Conservation (phyloP, 352 stramenopile genomes). For the Globisporangium paddicum region DNA sequence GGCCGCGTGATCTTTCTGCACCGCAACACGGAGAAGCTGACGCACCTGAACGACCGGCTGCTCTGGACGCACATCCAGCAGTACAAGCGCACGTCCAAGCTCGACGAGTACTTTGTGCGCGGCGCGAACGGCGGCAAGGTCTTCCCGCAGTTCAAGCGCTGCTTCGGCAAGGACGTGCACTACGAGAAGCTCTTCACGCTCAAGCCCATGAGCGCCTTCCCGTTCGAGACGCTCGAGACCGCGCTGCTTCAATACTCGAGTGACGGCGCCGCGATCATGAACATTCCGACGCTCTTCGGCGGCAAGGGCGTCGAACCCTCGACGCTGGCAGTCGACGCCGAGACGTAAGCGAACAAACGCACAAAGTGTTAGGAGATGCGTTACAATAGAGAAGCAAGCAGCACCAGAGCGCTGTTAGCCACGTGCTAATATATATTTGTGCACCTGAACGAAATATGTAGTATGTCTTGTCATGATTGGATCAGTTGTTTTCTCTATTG, state of each 20-base stretch:
- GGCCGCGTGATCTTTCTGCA: slow-evolving; percentile 24
- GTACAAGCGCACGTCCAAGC: slow-evolving; percentile 34
- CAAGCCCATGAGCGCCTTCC: slow-evolving; percentile 57
- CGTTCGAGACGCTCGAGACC: slow-evolving; percentile 54
- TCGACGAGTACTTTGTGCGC: slow-evolving; percentile 46
- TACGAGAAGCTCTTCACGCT: slow-evolving; percentile 68
- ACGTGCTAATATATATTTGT: no score
- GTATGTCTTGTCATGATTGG: no score
- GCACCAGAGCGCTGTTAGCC: no score
- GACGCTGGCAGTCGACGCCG: neutral
- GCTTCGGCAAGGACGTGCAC: slow-evolving; percentile 63
- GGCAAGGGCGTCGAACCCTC: neutral
- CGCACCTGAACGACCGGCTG: slow-evolving; percentile 29
- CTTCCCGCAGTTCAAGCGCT: slow-evolving; percentile 62
- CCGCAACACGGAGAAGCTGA: slow-evolving; percentile 19
- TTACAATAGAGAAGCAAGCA: slow-evolving; percentile 2
- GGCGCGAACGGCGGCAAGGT: slow-evolving; percentile 62
- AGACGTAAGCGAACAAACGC: neutral
- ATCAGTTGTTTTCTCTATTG: neutral
- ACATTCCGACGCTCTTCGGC: slow-evolving; percentile 2
- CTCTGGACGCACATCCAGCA: slow-evolving; percentile 61
- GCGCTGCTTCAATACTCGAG: slow-evolving; percentile 6
- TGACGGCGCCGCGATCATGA: slow-evolving; percentile 6
- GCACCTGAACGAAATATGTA: no score
- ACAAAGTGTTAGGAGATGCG: neutral